Evolutionary conservation across 352 stramenopile genomes (phyloP).

Genomic region (Nothophytophthora sp.): DNA sequence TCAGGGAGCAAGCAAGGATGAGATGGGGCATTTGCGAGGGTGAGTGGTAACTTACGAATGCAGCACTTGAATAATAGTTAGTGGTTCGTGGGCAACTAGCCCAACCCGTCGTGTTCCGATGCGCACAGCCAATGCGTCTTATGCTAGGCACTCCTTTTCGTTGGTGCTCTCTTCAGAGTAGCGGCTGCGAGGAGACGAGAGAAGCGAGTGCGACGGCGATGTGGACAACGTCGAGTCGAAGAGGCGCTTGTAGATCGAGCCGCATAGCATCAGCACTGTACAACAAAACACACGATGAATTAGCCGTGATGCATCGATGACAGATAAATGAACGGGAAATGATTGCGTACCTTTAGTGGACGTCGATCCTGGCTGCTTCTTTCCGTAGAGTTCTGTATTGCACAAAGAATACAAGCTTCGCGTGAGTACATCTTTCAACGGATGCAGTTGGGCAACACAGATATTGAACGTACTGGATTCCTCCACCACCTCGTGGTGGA

Average conservation of each 20-base stretch:
- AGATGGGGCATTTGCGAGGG: too few relatives aligned
- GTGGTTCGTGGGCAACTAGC: slow-evolving; percentile 21
- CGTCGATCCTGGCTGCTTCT: slow-evolving; percentile 52
- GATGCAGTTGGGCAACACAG: background rate
- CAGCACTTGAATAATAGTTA: slow-evolving; percentile 40
- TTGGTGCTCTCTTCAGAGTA: slow-evolving; percentile 54
- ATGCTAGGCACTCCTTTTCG: slow-evolving; percentile 56
- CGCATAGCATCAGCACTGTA: slow-evolving; percentile 69
- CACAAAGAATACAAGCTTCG: background rate
- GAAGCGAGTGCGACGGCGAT: slow-evolving; percentile 35
- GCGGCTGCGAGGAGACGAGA: slow-evolving; percentile 49
- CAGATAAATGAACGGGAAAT: background rate
- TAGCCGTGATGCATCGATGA: too few relatives aligned
- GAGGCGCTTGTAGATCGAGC: slow-evolving; percentile 68
- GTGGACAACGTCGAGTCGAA: slow-evolving; percentile 59
- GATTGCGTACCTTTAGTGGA: slow-evolving; percentile 65
- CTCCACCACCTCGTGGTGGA: slow-evolving; percentile 75
- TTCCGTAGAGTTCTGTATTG: slow-evolving; percentile 72
- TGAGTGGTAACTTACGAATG: slow-evolving; percentile 35
- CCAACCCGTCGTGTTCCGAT: slow-evolving; percentile 19
- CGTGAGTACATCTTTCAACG: slow-evolving; percentile 4
- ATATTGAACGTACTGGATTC: slow-evolving; percentile 57
- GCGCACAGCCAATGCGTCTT: slow-evolving; percentile 33
- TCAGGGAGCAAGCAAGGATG: too few relatives aligned
- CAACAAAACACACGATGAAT: slow-evolving; percentile 2